Evolutionary conservation across 306 rosid genomes (phyloP).

Genomic region (Luffa acutangula): DNA sequence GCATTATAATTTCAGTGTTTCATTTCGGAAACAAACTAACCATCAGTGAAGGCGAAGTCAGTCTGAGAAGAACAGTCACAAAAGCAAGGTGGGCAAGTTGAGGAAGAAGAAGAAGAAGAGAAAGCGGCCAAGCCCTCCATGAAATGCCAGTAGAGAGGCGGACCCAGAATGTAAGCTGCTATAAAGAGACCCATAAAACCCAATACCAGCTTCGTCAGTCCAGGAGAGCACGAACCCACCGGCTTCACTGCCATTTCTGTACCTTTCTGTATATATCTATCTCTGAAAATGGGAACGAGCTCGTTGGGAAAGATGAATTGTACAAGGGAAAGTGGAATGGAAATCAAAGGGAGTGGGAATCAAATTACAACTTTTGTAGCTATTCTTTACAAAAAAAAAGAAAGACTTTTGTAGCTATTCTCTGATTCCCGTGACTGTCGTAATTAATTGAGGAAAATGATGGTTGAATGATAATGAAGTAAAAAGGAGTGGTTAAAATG

Average conservation of each 20-base stretch:
- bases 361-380: neutral
- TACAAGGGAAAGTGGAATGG: neutral
- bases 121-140: conserved; percentile 63
- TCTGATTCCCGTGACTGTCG: too few species aligned
- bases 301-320: neutral
- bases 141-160: conserved; percentile 96
- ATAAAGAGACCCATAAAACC: conserved; percentile 49
- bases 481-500: too few species aligned
- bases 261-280: neutral
- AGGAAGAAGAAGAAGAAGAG: conserved; percentile 42
- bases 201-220: conserved; percentile 42
- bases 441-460: too few species aligned
- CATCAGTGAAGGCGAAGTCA: conserved; percentile 61
- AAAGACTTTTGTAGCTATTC: neutral
- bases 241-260: conserved; percentile 32
- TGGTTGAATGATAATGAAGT: too few species aligned
- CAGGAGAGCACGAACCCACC: conserved; percentile 17
- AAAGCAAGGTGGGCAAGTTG: conserved; percentile 56
- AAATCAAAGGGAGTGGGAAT: neutral
- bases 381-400: too few species aligned
- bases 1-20: neutral
- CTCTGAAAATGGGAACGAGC: neutral
- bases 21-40: conserved; percentile 12
- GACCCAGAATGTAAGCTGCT: conserved; percentile 72
- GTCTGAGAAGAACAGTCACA: conserved; percentile 92